Evolutionary conservation across 331 rosid genomes (phyloP), one percentile per base, ranked within the genome.

Genomic region (Rhamnella rubrinervis): DNA sequence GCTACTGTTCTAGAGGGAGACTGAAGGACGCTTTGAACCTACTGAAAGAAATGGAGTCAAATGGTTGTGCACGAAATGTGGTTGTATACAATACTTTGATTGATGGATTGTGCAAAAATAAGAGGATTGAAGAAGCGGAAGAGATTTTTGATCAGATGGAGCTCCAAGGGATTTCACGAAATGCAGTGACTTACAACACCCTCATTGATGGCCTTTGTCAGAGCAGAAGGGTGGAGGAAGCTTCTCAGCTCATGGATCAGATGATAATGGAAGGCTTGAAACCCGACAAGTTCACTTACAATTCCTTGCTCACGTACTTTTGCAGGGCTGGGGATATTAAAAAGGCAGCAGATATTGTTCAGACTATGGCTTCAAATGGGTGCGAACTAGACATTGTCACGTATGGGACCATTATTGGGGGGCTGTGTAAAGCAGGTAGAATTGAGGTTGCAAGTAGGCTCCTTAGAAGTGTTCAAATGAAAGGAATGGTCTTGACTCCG

Each of bases 111-210:
- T 91, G 97, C 80, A 91, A 91, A 80, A 84, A 83, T 83, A 83
- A 72, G 74, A 84, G 87, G 83, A 78, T 91, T 65, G 88, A 63
- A 73, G 92, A 85, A 41, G 97, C 96, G 6, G 97, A 93, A 72
- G 97, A 88, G 68, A 81, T 93, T 71, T 93, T 93, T 73, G 98
- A 93, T 79, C 89, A 85, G 85, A 93, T 93, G 97, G 98, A 93
- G 74, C 83, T 93, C 66, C 85, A 76, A 10, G 98, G 97, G 65
- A 88, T 91, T 76, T 93, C 96, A 1, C 87, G 96, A 83, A 85
- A 84, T 75, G 76, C 95, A 1, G 85, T 91, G 64, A 87, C 92
- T 20, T 93, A 93, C 74, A 93, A 93, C 77, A 84, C 88, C 11
- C 91, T 93, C 68, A 87, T 93, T 52, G 93, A 88, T 63, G 95